Base-by-base conservation (phyloP, 371 early-diverging fungal species). In the Mucor mucedo region DNA sequence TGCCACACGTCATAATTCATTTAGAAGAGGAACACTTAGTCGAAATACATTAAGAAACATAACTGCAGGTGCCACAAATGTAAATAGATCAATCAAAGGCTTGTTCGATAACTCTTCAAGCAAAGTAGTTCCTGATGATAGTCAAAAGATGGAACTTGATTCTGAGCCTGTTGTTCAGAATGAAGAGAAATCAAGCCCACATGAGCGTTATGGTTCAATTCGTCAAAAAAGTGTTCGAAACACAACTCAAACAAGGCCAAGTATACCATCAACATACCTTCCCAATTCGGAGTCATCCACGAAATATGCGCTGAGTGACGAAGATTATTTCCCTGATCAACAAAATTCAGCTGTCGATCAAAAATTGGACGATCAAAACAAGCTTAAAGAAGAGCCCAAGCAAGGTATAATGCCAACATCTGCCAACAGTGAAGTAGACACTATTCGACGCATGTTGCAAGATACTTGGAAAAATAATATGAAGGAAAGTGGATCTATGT, bases 361-460 rank as follows among this genome's bases (percentile, higher is more conserved):
- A 35, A 35, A 35, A 35, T 8, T 35, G 35, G 35, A 35, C 35
- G 35, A 35, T 35, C 6, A 35, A 35, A 35, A 38, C 9, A 44
- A 44, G 35, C 35, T 35, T 35, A 10, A 44, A 55, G 29, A 35
- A 35, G 41, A 28, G 13, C 28, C 5, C 55, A 10, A 52, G 27
- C 58, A 16, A 41, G 8, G 5, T 21, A 21, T 21, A 21, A 21
- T 21, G 1, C 21, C 21, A 21, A 21, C 21, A 21, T 35, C 35
- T 35, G 8, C 47, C 11, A 29, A 50, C 21, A 69, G 69, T 2
- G 63, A 79, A 41, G 69, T 79, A 6, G 69, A 79, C 53, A 60
- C 60, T 1, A 62, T 76, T 45, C 71, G 79, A 4, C 61, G 65
- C 1, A 61, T 69, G 58, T 53, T 79, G 10, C 79, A 76, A 53